phyloP scores from a whole-genome alignment of 1,139 yeast species.

The Candida glucosophila region DNA sequence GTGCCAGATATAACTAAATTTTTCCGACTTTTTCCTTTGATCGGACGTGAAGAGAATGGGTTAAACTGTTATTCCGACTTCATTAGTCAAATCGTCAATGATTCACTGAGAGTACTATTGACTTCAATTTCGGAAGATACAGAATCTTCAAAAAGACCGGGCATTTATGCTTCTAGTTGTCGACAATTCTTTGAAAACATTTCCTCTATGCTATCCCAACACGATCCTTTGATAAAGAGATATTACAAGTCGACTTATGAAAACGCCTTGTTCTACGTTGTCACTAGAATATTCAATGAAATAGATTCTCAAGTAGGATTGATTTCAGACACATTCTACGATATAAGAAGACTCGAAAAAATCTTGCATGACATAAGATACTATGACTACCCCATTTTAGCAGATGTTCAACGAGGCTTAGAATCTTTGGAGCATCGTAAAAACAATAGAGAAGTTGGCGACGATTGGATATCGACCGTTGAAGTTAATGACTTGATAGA shows the following conservation, averaged over 20 bases:
- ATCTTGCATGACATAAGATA: constrained; percentile 46
- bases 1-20: constrained; percentile 65
- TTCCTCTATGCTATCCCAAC: constrained; percentile 79
- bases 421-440: constrained; percentile 6
- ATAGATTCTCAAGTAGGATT: constrained; percentile 88
- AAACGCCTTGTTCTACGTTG: constrained; percentile 55
- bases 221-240: constrained; percentile 64
- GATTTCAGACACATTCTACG: constrained; percentile 80
- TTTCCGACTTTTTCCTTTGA: constrained; percentile 82
- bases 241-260: constrained; percentile 53
- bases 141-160: constrained; percentile 27
- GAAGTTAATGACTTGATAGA: constrained; percentile 48
- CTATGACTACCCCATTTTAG: too few species aligned
- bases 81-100: constrained; percentile 76
- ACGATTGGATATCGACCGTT: constrained; percentile 30
- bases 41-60: constrained; percentile 67
- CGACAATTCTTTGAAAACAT: constrained; percentile 77
- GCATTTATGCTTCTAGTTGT: constrained; percentile 59
- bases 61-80: constrained; percentile 75
- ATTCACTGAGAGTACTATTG: constrained; percentile 61
- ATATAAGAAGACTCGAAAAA: constrained; percentile 52
- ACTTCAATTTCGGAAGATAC: constrained; percentile 26
- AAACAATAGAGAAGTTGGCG: constrained; percentile 10
- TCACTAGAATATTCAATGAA: constrained; percentile 71
- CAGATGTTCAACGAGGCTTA: too few species aligned